A percentile compares a stretch with the other conserved stretches of the same genome.
Evolutionary conservation across 257 asterid species (phyloP).

Genomic region (Coffea canephora): DNA sequence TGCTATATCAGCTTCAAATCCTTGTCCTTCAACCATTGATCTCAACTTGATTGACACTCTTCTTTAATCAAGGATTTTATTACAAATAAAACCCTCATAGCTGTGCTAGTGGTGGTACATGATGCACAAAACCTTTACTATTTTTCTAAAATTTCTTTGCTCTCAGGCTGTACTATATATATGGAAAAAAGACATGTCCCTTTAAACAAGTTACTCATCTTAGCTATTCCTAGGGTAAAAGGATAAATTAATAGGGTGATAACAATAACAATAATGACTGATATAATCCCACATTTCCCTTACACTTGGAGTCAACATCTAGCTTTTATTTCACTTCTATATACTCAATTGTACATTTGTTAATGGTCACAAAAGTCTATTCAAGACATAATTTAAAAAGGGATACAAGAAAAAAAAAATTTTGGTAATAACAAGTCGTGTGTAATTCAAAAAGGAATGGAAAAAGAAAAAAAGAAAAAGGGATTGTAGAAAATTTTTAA

Average conservation of each 20-base stretch:
- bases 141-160: neutral
- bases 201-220: slow-evolving; percentile 20
- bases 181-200: neutral
- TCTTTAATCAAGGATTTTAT: slow-evolving; percentile 10
- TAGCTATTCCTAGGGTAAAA: slow-evolving; percentile 4
- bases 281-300: neutral
- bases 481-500: neutral
- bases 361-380: neutral
- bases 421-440: too few species aligned
- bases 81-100: slow-evolving; percentile 5
- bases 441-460: neutral
- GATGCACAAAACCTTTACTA: neutral
- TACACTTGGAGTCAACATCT: neutral
- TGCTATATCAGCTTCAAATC: slow-evolving; percentile 20
- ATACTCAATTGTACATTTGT: neutral
- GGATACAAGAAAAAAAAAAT: neutral
- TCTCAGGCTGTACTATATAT: neutral
- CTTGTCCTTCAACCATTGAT: slow-evolving; percentile 7
- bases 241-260: neutral
- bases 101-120: neutral
- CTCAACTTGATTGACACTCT: slow-evolving; percentile 39
- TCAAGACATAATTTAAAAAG: neutral
- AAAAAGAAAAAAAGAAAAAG: neutral
- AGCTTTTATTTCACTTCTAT: slow-evolving; percentile 6
- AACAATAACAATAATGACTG: slow-evolving; percentile 23